A percentile compares a stretch with the other conserved stretches of the same genome.
Conservation (phyloP, 371 early-diverging fungal species). For the Capillidium heterosporum region DNA sequence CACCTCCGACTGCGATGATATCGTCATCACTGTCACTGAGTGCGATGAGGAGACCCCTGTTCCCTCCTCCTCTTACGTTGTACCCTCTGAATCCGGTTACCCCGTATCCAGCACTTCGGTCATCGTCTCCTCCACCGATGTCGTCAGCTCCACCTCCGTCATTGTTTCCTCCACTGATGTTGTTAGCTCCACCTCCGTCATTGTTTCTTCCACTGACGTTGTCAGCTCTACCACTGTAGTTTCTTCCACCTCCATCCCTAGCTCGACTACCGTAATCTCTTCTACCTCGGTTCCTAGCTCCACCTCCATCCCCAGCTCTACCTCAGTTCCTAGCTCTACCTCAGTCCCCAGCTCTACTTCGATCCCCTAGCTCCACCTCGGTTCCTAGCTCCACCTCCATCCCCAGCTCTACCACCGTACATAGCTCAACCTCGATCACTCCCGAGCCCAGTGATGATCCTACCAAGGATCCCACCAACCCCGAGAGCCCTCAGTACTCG, state of each 20-base stretch:
- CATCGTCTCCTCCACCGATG: neutral
- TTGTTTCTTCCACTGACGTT: neutral
- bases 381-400: conserved; percentile 14
- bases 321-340: conserved; percentile 15
- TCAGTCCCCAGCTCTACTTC: neutral
- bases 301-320: conserved; percentile 19
- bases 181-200: neutral
- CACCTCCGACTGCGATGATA: neutral
- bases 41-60: neutral
- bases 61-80: neutral
- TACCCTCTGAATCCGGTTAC: neutral
- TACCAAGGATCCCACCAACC: conserved; percentile 3
- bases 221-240: conserved; percentile 5
- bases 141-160: neutral
- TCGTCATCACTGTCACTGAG: neutral
- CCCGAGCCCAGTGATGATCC: neutral
- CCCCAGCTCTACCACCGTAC: conserved; percentile 12
- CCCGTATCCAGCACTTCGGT: neutral
- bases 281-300: conserved; percentile 16
- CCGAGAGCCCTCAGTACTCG: neutral
- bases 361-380: conserved; percentile 14
- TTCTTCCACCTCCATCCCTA: conserved; percentile 6
- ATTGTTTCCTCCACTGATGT: neutral
- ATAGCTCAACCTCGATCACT: conserved; percentile 10
- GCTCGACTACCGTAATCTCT: conserved; percentile 8